A percentile compares a stretch with the other conserved stretches of the same genome.
Conservation (phyloP, 2,329 filamentous ascomycete species). For the Hypoxylon sp. region DNA sequence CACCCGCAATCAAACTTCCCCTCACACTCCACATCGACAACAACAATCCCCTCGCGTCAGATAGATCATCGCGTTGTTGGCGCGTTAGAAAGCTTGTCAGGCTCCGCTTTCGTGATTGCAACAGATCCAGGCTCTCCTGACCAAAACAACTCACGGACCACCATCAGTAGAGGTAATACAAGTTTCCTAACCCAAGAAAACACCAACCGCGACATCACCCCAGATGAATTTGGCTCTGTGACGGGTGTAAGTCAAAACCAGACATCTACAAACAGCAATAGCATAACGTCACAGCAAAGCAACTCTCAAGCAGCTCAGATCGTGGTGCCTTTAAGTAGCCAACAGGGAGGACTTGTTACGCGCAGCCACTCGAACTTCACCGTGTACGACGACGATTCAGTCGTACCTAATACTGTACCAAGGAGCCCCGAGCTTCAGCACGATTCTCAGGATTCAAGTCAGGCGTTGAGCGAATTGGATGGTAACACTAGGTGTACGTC, state of each 20-base stretch:
- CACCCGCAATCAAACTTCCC: neutral
- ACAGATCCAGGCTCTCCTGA: conserved; percentile 14
- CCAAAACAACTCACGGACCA: conserved; percentile 23
- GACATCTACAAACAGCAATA: conserved; percentile 20
- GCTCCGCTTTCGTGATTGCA: conserved; percentile 23
- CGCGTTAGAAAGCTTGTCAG: conserved; percentile 23
- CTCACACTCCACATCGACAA: conserved; percentile 25
- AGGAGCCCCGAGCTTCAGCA: conserved; percentile 17
- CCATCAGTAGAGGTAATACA: conserved; percentile 3
- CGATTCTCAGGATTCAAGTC: conserved; percentile 46
- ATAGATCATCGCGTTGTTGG: conserved; percentile 40
- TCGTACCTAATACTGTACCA: conserved; percentile 37
- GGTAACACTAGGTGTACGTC: conserved; percentile 49
- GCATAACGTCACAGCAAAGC: conserved; percentile 26
- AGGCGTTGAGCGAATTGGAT: conserved; percentile 50
- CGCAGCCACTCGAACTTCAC: conserved; percentile 45
- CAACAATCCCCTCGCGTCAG: conserved; percentile 53
- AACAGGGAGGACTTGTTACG: conserved; percentile 42
- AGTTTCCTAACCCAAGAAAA: conserved; percentile 32
- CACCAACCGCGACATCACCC: conserved; percentile 16
- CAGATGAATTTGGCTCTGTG: conserved; percentile 22
- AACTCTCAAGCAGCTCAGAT: conserved; percentile 54
- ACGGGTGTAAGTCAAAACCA: conserved; percentile 36
- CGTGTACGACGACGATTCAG: conserved; percentile 47
- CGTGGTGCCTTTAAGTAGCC: conserved; percentile 46